A percentile compares a stretch with the other conserved stretches of the same genome.
These are phyloP conservation scores for Sordaria brevicollis DNA, from an alignment of 495 filamentous ascomycete genomes.

Conservation along the genomic window DNA sequence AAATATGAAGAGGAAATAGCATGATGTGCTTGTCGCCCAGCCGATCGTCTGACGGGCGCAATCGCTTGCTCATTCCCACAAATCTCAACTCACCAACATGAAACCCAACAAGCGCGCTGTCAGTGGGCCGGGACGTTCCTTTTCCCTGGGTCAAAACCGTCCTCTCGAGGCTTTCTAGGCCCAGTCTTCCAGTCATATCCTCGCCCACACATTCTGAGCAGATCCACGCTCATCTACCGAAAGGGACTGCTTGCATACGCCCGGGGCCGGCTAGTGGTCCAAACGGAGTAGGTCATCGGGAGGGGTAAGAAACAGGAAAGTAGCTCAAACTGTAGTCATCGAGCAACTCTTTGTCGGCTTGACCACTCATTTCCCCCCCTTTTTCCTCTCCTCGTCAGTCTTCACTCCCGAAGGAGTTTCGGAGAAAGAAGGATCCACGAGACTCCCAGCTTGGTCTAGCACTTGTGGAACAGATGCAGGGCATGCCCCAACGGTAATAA, in stretches of 20 bases:
- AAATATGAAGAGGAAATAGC: constrained; percentile 4
- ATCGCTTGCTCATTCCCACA: constrained; percentile 8
- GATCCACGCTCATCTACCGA: constrained; percentile 8
- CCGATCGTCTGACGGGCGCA: neutral
- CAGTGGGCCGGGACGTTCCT: neutral
- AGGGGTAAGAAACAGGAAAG: neutral
- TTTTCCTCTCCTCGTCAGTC: neutral
- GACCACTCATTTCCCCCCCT: neutral
- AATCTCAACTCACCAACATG: constrained; percentile 13
- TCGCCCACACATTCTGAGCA: constrained; percentile 1
- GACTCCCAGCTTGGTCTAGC: constrained; percentile 6
- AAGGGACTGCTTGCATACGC: constrained; percentile 11
- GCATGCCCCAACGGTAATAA: constrained; percentile 12
- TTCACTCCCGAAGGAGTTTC: constrained; percentile 1
- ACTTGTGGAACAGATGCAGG: constrained; percentile 2
- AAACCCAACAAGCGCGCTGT: constrained; percentile 27
- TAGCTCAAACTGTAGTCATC: neutral
- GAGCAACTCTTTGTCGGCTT: neutral
- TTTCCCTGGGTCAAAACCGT: neutral
- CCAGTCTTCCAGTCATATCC: neutral
- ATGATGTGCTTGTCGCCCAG: neutral
- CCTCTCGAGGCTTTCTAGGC: neutral
- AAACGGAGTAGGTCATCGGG: constrained; percentile 9
- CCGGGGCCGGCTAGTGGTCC: constrained; percentile 8
- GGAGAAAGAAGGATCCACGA: constrained; percentile 8